Evolutionary conservation across 306 rosid species (phyloP), one percentile per base, ranked within the genome.

Genomic region (Prosopis cineraria): DNA sequence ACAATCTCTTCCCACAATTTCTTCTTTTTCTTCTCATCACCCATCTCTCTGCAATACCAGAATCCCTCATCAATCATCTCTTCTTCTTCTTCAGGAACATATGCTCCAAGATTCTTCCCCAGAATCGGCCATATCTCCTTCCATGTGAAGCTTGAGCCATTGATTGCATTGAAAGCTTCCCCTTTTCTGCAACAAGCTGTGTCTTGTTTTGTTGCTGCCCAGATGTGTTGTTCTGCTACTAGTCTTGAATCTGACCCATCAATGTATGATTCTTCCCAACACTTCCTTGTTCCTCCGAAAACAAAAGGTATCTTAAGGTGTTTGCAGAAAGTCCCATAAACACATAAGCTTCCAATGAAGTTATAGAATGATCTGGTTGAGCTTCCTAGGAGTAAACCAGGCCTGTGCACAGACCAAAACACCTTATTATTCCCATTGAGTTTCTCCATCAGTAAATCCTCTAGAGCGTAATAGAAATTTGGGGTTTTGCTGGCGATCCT

Each of bases 191-290:
- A 34, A 1, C 3, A 17, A 1, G 43, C 29, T 39, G 31, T 8
- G 22, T 29, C 79, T 62, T 55, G 55, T 65, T 78, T 82, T 24
- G 93, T 85, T 7, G 98, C 90, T 56, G 88, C 93, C 98, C 99
- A 93, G 44, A 95, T 79, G 67, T 95, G 90, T 52, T 91, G 99
- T 33, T 91, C 91, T n/a, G 97, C 96, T n/a, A 91, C 98, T 39
- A 90, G 88, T 80, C 99, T 84, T 52, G 89, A 92, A 69, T 95
- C 98, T 50, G 97, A 95, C 3, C 92, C 97, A 71, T 95, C 97
- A 53, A 95, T 90, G 71, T 73, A 91, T 5, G 79, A 53, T 89
- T 91, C 93, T 43, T 89, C 90, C 99, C 98, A 95, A 72, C 98
- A 89, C 44, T 81, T 80, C n/a, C 52, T 87, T 58, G 93, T 85